A percentile compares a stretch with the other conserved stretches of the same genome.
Conservation (phyloP, 2,329 filamentous ascomycete genomes). For the Ophiosphaerella herpotricha region DNA sequence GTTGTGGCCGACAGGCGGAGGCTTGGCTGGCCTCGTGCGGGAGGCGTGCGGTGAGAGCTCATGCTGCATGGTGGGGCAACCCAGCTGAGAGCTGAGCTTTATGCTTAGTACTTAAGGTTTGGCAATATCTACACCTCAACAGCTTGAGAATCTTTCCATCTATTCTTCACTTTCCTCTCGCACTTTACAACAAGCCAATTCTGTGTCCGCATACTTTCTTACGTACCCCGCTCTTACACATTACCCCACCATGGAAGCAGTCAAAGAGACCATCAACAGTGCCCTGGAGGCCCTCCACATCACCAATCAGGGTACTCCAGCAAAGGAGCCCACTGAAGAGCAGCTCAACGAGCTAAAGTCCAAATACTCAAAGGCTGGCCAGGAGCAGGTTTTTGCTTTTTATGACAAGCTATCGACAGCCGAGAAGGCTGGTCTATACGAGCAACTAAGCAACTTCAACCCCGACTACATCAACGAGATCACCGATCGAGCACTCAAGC, state of each 20-base stretch:
- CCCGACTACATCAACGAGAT: conserved; percentile 87
- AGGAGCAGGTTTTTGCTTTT: conserved; percentile 85
- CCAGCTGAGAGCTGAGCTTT: conserved; percentile 22
- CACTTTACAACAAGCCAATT: conserved; percentile 7
- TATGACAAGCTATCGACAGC: conserved; percentile 75
- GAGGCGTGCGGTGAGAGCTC: conserved; percentile 27
- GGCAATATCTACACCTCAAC: conserved; percentile 14
- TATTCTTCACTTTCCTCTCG: conserved; percentile 1
- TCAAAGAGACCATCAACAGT: conserved; percentile 49
- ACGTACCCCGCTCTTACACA: background rate
- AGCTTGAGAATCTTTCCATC: conserved; percentile 4
- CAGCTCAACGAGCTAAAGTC: conserved; percentile 70
- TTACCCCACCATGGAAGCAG: conserved; percentile 46
- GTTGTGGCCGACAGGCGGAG: conserved; percentile 24
- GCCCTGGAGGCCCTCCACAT: conserved; percentile 51
- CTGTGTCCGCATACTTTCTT: conserved; percentile 1
- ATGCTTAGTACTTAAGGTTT: conserved; percentile 22
- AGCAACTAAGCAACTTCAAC: conserved; percentile 81
- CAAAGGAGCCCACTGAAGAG: conserved; percentile 64
- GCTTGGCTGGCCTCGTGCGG: conserved; percentile 21
- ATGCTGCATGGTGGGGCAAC: conserved; percentile 32
- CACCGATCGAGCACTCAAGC: conserved; percentile 79
- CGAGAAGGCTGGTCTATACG: conserved; percentile 79
- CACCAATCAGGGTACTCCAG: conserved; percentile 41
- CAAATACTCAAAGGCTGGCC: conserved; percentile 74